phyloP scores from a whole-genome alignment of 1,139 yeast species.

The Yamadazyma mexicana region DNA sequence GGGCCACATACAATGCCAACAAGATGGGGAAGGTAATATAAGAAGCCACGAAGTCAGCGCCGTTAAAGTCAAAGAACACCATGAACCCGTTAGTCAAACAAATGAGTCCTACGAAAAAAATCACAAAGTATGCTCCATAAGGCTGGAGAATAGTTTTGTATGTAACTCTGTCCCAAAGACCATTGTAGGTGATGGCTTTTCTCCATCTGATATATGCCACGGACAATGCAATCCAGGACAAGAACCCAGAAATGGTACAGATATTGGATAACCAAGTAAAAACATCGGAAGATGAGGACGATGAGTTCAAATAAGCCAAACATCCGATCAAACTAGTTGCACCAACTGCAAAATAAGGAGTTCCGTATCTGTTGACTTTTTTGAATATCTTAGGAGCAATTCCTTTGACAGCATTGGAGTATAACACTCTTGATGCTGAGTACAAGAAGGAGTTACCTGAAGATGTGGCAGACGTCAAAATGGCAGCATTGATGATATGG shows the following conservation, averaged over 20 bases:
- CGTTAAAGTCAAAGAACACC: conserved; percentile 53
- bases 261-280: conserved; percentile 70
- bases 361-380: conserved; percentile 63
- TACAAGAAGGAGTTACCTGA: conserved; percentile 75
- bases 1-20: conserved; percentile 46
- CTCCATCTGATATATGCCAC: conserved; percentile 54
- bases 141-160: conserved; percentile 52
- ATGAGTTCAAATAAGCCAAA: conserved; percentile 62
- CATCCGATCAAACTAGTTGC: conserved; percentile 33
- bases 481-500: conserved; percentile 67
- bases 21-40: conserved; percentile 62
- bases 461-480: conserved; percentile 66
- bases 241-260: conserved; percentile 67
- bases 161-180: conserved; percentile 45
- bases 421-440: conserved; percentile 68
- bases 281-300: conserved; percentile 53
- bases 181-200: conserved; percentile 46
- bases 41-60: conserved; percentile 58
- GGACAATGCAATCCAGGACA: conserved; percentile 61
- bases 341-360: conserved; percentile 54
- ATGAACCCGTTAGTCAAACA: conserved; percentile 61
- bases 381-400: conserved; percentile 60
- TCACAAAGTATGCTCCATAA: conserved; percentile 50
- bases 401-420: conserved; percentile 61
- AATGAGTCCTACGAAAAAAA: conserved; percentile 43